Percentiles rank a stretch among this genome's conserved stretches.
Conservation (phyloP, 176 grass and related monocot genomes). For the Puccinellia tenuiflora region DNA sequence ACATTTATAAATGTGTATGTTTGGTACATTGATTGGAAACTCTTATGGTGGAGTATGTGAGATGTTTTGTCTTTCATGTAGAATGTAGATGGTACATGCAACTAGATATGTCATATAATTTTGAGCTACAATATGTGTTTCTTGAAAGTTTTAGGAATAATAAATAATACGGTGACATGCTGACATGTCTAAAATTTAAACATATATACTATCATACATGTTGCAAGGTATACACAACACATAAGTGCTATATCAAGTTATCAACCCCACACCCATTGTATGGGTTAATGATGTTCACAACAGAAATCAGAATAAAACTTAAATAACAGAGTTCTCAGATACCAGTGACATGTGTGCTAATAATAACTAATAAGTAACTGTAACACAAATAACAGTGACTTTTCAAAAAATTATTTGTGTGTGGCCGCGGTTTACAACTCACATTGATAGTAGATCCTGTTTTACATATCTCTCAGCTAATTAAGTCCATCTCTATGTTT, state of each 20-base stretch:
- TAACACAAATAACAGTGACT: not conserved
- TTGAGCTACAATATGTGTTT: not conserved
- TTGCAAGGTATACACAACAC: not conserved
- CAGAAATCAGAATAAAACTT: not conserved
- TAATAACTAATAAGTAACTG: not conserved
- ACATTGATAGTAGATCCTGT: not conserved
- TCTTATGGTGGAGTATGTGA: not conserved
- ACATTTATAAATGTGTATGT: slow-evolving; percentile 1
- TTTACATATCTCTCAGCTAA: not conserved
- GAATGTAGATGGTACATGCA: not conserved
- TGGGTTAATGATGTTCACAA: not conserved
- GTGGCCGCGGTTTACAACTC: not conserved
- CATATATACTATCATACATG: not conserved
- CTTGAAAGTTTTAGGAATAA: not conserved
- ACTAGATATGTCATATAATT: not conserved
- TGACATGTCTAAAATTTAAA: not conserved
- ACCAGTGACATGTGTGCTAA: not conserved
- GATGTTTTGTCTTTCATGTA: not conserved
- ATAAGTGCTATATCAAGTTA: slow-evolving; percentile 1
- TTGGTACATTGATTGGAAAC: not conserved
- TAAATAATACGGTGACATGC: not conserved
- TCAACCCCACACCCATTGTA: not conserved
- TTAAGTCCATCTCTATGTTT: not conserved
- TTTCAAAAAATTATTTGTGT: not conserved
- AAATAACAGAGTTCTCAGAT: not conserved